A percentile compares a stretch with the other conserved stretches of the same genome.
phyloP scores from a whole-genome alignment of 1,284 basidiomycete species.

The Ustilago loliicola region DNA sequence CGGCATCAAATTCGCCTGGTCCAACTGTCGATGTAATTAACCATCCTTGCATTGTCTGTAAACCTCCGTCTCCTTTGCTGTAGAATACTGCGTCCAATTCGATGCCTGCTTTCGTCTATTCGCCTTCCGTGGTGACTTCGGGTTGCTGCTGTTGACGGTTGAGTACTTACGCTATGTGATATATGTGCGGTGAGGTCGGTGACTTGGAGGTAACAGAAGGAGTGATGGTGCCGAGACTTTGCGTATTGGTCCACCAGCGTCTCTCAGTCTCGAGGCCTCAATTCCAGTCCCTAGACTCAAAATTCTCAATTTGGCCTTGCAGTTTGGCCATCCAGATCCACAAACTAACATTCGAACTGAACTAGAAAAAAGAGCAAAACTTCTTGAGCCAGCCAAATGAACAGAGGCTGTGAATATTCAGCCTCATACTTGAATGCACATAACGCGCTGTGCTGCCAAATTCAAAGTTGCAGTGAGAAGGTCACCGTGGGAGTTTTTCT shows the following conservation, averaged over 20 bases:
- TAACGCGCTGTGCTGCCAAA: not conserved
- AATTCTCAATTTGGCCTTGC: conserved; percentile 1
- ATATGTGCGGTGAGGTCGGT: conserved; percentile 50
- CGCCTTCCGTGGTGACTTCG: not conserved
- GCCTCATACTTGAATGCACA: not conserved
- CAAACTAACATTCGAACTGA: conserved; percentile 30
- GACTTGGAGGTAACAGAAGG: conserved; percentile 42
- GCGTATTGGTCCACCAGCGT: not conserved
- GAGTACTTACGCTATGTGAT: conserved; percentile 51
- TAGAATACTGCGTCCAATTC: not conserved
- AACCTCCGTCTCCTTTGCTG: not conserved
- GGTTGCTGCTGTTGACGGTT: conserved; percentile 9
- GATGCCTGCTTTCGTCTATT: not conserved
- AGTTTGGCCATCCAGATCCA: not conserved
- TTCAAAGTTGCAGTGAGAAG: not conserved
- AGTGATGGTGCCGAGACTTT: conserved; percentile 11
- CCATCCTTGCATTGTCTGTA: not conserved
- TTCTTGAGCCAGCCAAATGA: not conserved
- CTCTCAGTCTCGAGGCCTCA: not conserved
- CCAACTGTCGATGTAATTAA: not conserved
- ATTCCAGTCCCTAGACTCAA: not conserved
- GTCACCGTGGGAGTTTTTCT: conserved; percentile 39
- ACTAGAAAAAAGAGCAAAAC: conserved; percentile 1
- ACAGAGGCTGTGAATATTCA: not conserved
- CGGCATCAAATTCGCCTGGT: not conserved